These are phyloP conservation scores for Pseudogymnoascus verrucosus DNA, from an alignment of 2,329 filamentous ascomycete species.

Conservation along the genomic window DNA sequence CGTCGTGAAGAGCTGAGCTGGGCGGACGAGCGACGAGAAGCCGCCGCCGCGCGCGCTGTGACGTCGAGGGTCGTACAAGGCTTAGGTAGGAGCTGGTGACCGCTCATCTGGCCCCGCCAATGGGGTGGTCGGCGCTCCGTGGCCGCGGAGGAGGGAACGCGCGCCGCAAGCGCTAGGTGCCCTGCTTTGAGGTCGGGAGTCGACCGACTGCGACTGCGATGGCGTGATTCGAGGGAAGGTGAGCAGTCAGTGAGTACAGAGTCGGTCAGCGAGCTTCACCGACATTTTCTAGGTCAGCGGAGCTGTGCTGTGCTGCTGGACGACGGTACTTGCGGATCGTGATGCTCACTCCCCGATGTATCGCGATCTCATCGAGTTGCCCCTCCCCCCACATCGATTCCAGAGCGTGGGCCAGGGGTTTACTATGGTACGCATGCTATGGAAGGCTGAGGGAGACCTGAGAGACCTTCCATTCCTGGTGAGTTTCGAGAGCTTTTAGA, in stretches of 20 bases:
- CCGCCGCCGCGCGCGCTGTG: conserved; percentile 1
- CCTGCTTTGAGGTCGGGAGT: not conserved
- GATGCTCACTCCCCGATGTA: not conserved
- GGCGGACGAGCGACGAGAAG: not conserved
- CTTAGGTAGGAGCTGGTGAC: not conserved
- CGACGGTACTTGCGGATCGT: not conserved
- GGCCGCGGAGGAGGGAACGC: conserved; percentile 9
- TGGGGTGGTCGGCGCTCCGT: not conserved
- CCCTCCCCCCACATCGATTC: not conserved
- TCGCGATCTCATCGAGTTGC: not conserved
- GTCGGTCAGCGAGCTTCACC: not conserved
- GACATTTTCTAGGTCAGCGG: not conserved
- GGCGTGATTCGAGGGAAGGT: not conserved
- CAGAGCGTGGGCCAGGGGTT: not conserved
- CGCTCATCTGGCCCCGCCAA: not conserved
- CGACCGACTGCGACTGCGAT: not conserved
- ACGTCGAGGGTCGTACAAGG: conserved; percentile 2
- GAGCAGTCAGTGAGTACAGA: not conserved
- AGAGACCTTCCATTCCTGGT: not conserved
- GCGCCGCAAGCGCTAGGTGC: conserved; percentile 10
- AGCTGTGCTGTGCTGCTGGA: not conserved
- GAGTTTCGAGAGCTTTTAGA: not conserved
- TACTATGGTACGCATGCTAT: not conserved
- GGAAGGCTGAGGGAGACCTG: not conserved
- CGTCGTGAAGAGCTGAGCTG: not conserved